Evolutionary conservation across 2,329 filamentous ascomycete species (phyloP), one percentile per base, ranked within the genome.

Genomic region (Talaromyces sp.): DNA sequence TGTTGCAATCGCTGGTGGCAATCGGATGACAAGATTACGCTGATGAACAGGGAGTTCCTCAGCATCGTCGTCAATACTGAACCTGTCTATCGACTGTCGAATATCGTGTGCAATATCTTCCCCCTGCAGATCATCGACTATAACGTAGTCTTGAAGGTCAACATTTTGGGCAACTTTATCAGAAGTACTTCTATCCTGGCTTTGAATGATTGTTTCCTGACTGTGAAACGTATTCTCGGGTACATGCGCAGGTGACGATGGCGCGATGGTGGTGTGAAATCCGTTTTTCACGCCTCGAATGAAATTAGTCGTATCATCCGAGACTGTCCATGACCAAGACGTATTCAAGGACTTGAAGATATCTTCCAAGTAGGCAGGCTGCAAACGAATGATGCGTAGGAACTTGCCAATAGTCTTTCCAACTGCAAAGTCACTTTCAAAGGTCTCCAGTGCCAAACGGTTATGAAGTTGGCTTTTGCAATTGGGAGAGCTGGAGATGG

Each of bases 361-460:
- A 27, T 63, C 64, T 2, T 50, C 37, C 4, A 63, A 5, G 13
- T 33, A 66, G 3, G 60, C 61, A 0, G n/a, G 1, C 10, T 54
- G 61, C 13, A 66, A 15, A n/a, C 17, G 35, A 7, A 63, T 19
- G 0, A 66, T 25, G 0, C 49, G 41, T 7, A 66, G n/a, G 4
- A 66, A 33, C 27, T 63, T 66, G 1, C 64, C 64, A 45, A 66
- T 10, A 0, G 56, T 49, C 31, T 13, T 49, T 10, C 64, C 64
- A 3, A 56, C 54, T 37, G 19, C 4, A 9, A 61, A 35, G 41
- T 66, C 64, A 9, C 56, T 61, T 13, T 63, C 49, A 3, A 61
- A 63, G 0, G 15, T 22, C 13, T 19, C 47, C 15, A 22, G n/a
- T 15, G 35, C 33, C 8, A 66, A 25, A 3, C 37, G 61, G 1